A percentile compares a stretch with the other conserved stretches of the same genome.
These are phyloP conservation scores for Beauveria bassiana DNA, from an alignment of 2,329 filamentous ascomycete genomes.

Conservation along the genomic window DNA sequence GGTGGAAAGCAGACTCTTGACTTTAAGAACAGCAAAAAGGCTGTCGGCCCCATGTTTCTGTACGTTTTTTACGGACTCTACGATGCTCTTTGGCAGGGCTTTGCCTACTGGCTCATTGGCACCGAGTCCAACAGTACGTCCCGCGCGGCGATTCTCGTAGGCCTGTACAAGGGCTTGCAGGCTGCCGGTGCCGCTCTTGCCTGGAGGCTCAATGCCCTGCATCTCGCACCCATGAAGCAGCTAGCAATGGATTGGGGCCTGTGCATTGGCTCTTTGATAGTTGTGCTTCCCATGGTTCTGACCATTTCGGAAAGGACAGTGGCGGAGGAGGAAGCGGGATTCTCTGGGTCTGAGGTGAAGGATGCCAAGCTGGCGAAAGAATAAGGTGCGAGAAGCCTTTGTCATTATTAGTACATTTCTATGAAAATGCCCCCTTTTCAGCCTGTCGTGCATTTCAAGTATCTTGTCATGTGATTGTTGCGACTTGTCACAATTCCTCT, in stretches of 20 bases:
- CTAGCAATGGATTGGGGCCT: constrained; percentile 39
- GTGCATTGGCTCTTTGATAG: constrained; percentile 33
- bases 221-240: constrained; percentile 30
- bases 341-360: not conserved
- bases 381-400: not conserved
- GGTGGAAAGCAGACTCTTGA: constrained; percentile 38
- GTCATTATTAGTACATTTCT: not conserved
- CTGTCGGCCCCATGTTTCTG: constrained; percentile 56
- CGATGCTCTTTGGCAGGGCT: constrained; percentile 60
- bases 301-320: constrained; percentile 25
- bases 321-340: constrained; percentile 19
- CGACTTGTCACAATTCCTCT: not conserved
- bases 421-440: not conserved
- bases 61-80: constrained; percentile 66
- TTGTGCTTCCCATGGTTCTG: constrained; percentile 35
- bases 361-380: constrained; percentile 14
- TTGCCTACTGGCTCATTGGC: constrained; percentile 53
- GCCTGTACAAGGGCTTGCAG: constrained; percentile 39
- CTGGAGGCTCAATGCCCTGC: constrained; percentile 34
- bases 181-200: constrained; percentile 36
- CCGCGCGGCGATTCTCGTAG: constrained; percentile 35
- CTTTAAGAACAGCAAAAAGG: constrained; percentile 38
- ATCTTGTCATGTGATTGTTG: not conserved
- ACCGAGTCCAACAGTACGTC: constrained; percentile 34
- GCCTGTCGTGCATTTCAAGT: not conserved